A percentile compares a stretch with the other conserved stretches of the same genome.
Evolutionary conservation across 225 moss, liverwort and hornwort species (phyloP).

Genomic region (Polytrichum formosum): DNA sequence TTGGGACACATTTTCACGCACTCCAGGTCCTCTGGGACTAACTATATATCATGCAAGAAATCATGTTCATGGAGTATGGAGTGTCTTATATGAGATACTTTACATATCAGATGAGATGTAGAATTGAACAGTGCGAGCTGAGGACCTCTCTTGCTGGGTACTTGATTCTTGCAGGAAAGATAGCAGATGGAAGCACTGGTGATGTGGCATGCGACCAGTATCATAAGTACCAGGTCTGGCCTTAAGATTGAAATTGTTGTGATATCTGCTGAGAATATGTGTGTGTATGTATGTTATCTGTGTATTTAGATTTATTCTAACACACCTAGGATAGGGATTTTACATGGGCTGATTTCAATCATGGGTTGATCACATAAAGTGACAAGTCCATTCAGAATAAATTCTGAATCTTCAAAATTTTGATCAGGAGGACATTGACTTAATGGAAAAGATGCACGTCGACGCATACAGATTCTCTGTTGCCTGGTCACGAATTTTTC

Average conservation of each 20-base stretch:
- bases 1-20: background rate
- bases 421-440: slow-evolving; percentile 66
- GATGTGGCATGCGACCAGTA: slow-evolving; percentile 78
- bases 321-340: background rate
- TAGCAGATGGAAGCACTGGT: slow-evolving; percentile 35
- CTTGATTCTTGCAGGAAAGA: slow-evolving; percentile 46
- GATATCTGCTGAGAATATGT: background rate
- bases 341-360: no score
- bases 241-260: no score
- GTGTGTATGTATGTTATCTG: background rate
- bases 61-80: background rate
- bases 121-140: no score
- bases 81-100: background rate
- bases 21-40: background rate
- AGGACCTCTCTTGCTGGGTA: no score
- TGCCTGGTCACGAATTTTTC: slow-evolving; percentile 76
- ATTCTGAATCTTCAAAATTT: no score
- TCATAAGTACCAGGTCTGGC: slow-evolving; percentile 58
- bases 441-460: slow-evolving; percentile 59
- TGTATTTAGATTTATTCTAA: background rate
- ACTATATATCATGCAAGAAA: background rate
- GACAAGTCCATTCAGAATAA: background rate
- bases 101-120: background rate
- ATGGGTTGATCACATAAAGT: background rate
- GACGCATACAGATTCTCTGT: slow-evolving; percentile 88